phyloP scores from a whole-genome alignment of 2,329 filamentous ascomycete species.

The Trichoderma brevicompactum region DNA sequence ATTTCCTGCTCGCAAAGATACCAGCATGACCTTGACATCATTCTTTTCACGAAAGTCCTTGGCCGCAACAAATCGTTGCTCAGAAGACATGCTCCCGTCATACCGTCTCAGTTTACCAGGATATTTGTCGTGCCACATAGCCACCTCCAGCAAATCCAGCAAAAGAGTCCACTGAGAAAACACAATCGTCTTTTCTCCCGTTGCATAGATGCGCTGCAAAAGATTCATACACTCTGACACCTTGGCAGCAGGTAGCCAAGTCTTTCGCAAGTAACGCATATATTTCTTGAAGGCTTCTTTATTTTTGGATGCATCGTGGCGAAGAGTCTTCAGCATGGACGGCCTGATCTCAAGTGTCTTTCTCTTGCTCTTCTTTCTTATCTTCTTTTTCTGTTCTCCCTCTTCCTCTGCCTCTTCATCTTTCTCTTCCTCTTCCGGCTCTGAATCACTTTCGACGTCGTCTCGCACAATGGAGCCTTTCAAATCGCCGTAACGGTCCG shows the following conservation, averaged over 20 bases:
- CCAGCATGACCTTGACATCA: conserved; percentile 74
- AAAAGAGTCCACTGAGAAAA: conserved; percentile 82
- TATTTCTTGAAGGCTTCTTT: conserved; percentile 69
- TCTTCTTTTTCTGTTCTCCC: conserved; percentile 34
- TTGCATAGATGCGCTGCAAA: conserved; percentile 66
- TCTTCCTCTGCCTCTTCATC: conserved; percentile 41
- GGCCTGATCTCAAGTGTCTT: conserved; percentile 52
- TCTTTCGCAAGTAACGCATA: conserved; percentile 67
- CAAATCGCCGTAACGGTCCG: conserved; percentile 48
- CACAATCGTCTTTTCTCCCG: conserved; percentile 70
- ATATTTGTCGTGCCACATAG: conserved; percentile 65
- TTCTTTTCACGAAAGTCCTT: conserved; percentile 67
- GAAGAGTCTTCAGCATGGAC: conserved; percentile 66
- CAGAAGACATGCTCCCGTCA: conserved; percentile 77
- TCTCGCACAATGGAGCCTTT: conserved; percentile 59
- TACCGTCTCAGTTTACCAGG: conserved; percentile 70
- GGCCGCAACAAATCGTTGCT: conserved; percentile 70
- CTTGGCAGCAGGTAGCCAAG: conserved; percentile 79
- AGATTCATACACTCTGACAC: conserved; percentile 78
- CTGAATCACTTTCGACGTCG: conserved; percentile 41
- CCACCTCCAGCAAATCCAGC: conserved; percentile 73
- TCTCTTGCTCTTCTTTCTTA: conserved; percentile 46
- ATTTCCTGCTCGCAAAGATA: conserved; percentile 79
- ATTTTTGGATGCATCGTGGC: conserved; percentile 68
- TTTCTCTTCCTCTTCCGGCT: conserved; percentile 33